These are phyloP conservation scores for Picochlorum sp. DNA, from an alignment of 139 green algal species.

Conservation along the genomic window DNA sequence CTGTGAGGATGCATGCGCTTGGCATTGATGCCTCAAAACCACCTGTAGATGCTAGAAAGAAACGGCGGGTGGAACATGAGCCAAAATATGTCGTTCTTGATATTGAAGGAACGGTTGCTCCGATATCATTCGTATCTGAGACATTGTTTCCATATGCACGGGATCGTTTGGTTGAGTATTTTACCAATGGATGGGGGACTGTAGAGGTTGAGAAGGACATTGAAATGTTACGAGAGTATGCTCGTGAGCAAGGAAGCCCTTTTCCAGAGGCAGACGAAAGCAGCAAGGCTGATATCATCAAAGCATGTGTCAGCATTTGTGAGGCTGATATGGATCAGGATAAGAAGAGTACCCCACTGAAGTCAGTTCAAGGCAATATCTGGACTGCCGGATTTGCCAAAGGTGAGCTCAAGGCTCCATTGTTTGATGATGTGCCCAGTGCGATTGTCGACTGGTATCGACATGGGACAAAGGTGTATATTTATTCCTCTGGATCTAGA, in stretches of 20 bases:
- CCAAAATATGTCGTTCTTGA: conserved; percentile 73
- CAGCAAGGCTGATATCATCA: conserved; percentile 12
- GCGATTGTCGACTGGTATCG: conserved; percentile 59
- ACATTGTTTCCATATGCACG: conserved; percentile 80
- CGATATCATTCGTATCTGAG: conserved; percentile 83
- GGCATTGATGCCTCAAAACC: conserved; percentile 57
- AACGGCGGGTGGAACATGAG: too few species aligned
- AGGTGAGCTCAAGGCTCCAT: conserved; percentile 59
- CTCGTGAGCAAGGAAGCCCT: conserved; percentile 10
- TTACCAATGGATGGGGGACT: conserved; percentile 51
- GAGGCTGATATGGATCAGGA: conserved; percentile 62
- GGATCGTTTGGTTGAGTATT: conserved; percentile 29
- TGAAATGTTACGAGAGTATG: conserved; percentile 51
- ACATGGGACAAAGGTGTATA: conserved; percentile 81
- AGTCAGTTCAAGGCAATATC: conserved; percentile 52
- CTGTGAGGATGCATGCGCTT: conserved; percentile 65
- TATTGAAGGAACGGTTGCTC: conserved; percentile 91
- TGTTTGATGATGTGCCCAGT: conserved; percentile 76
- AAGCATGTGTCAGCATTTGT: conserved; percentile 32
- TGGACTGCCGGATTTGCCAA: conserved; percentile 67
- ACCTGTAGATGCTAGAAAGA: background rate
- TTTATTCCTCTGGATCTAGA: conserved; percentile 82
- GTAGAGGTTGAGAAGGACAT: conserved; percentile 62
- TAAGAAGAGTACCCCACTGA: conserved; percentile 49
- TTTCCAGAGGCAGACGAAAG: background rate